phyloP scores from a whole-genome alignment of 352 stramenopile species.

The Pythium dissotocum region DNA sequence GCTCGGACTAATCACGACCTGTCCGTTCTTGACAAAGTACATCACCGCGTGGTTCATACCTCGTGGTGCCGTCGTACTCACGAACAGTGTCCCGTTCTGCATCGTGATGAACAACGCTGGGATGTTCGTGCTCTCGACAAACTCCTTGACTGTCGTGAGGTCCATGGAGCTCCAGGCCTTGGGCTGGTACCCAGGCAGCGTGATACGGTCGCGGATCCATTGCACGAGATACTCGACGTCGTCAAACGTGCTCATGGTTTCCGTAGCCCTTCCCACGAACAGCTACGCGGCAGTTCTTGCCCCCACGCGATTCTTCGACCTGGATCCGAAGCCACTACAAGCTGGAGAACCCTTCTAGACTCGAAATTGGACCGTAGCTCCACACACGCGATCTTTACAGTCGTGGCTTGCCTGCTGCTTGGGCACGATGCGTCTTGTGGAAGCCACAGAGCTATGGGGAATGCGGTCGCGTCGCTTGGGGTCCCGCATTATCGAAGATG shows the following conservation, averaged over 20 bases:
- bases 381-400: background rate
- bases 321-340: background rate
- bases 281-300: background rate
- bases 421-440: background rate
- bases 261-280: background rate
- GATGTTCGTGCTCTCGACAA: constrained; percentile 68
- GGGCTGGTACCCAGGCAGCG: constrained; percentile 63
- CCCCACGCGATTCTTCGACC: background rate
- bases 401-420: background rate
- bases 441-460: background rate
- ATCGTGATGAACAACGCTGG: constrained; percentile 71
- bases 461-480: constrained; percentile 17
- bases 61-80: constrained; percentile 62
- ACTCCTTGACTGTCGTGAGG: constrained; percentile 81
- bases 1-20: constrained; percentile 56
- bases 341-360: background rate
- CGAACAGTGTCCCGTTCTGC: constrained; percentile 43
- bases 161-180: constrained; percentile 79
- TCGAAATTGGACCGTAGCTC: background rate
- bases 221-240: constrained; percentile 83
- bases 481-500: background rate
- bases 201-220: constrained; percentile 84
- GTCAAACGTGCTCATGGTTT: constrained; percentile 78
- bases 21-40: constrained; percentile 90
- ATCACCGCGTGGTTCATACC: constrained; percentile 49